These are phyloP conservation scores for Pisolithus microcarpus DNA, from an alignment of 768 basidiomycete genomes.

Conservation along the genomic window DNA sequence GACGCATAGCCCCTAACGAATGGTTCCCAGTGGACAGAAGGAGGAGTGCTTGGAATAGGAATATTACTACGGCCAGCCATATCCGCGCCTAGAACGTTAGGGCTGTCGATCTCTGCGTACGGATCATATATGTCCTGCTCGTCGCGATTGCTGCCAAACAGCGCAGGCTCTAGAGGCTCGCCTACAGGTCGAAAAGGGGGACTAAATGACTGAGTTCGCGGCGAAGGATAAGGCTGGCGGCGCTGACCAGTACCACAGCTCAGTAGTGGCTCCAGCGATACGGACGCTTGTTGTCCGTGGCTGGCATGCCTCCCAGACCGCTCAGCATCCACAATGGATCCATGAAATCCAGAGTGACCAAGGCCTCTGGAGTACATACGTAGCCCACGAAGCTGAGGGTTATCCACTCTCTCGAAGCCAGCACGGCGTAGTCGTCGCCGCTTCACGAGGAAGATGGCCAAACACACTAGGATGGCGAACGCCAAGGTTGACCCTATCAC, in stretches of 20 bases:
- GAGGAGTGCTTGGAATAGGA: slow-evolving; percentile 4
- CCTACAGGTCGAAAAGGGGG: not conserved
- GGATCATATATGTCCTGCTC: not conserved
- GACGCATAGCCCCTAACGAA: not conserved
- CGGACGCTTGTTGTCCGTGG: slow-evolving; percentile 12
- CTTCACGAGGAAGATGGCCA: slow-evolving; percentile 9
- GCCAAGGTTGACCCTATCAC: slow-evolving; percentile 15
- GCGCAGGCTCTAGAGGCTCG: not conserved
- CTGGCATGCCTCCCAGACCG: not conserved
- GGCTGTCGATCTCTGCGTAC: slow-evolving; percentile 2
- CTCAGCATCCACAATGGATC: not conserved
- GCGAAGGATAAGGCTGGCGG: not conserved
- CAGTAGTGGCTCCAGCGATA: slow-evolving; percentile 19
- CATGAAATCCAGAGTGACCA: too few species aligned
- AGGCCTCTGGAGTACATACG: not conserved
- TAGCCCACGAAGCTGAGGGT: slow-evolving; percentile 4
- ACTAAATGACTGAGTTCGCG: not conserved
- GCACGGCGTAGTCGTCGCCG: slow-evolving; percentile 5
- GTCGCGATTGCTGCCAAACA: not conserved
- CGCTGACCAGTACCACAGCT: slow-evolving; percentile 4
- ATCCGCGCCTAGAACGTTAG: not conserved
- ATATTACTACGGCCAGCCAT: not conserved
- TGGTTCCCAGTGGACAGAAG: slow-evolving; percentile 1
- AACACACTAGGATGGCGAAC: slow-evolving; percentile 5
- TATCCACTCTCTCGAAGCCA: slow-evolving; percentile 13